Evolutionary conservation across 106 monocot species (phyloP), one percentile per base, ranked within the genome.

Genomic region (Acorus gramineus): DNA sequence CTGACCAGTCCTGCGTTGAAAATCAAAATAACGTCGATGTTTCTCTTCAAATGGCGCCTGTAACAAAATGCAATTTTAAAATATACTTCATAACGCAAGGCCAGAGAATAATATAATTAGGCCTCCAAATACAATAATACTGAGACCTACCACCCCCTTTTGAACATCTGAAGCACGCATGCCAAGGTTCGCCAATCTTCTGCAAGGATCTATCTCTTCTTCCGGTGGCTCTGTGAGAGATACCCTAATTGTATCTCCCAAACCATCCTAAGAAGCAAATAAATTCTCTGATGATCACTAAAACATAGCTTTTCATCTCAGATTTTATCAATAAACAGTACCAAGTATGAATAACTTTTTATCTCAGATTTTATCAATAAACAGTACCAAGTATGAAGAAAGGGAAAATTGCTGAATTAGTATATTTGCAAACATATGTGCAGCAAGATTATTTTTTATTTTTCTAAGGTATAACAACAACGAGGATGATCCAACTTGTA

Each of bases 211-310:
- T 76, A 99, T 99, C 77, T 99, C 98, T 78, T 84, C 84, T 72
- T 99, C 98, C 48, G 98, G 98, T 73, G 98, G 98, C 70, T 99
- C 98, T 5, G 98, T 99, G 11, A 99, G 84, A 52, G 98, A 99
- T 50, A 99, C 98, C 56, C 98, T 69, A 66, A 99, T 99, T 61
- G 98, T 99, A 74, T 99, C 98, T 57, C 98, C 98, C 72, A 99
- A 72, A 64, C 98, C 98, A 83, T 99, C 98, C 98, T 99, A 72
- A 49, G 61, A n/a, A 13, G 67, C 8, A 50, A 53, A 60, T 7
- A 67, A 53, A 48, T n/a, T 54, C 50, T 2, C n/a, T 11, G 14
- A 57, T 6, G 14, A 11, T 57, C 28, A 4, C 57, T 13, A 12
- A 11, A 12, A 11, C 3, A 13, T 11, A 57, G 4, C 4, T n/a